Base-by-base conservation (phyloP, 768 basidiomycete species). In the Suillus bovinus region DNA sequence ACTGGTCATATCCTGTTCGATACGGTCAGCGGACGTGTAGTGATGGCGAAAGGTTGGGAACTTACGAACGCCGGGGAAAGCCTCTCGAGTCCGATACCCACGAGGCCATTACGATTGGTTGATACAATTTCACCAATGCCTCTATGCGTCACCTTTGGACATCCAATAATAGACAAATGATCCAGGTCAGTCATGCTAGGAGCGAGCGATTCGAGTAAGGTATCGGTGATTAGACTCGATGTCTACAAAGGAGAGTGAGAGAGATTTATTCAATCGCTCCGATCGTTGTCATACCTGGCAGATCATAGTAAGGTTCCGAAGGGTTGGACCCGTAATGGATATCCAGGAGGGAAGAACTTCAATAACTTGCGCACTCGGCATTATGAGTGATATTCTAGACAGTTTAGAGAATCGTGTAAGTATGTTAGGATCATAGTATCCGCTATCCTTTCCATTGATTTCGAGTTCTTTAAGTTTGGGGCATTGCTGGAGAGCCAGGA, bases 391-490 rank as follows among this genome's bases (percentile, higher is more conserved):
- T 58, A 94, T 77, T 66, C 80, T 83, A 11, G 74, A 75, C 41
- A 93, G 74, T 22, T 70, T 75, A n/a, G 69, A 74, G 68, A 93
- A 88, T 1, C 66, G 74, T 10, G 76, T 62, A 3, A 94, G 78
- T 5, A 84, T 66, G 1, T 57, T 56, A 0, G 88, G 84, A 63
- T 87, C 75, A 65, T 89, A 90, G 59, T 85, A 76, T 44, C 67
- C 64, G 27, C 80, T 79, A 47, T 80, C 79, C 58, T 85, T 80
- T 1, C 91, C 91, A 60, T 93, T 94, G 46, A 94, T 82, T 69
- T 91, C 88, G 3, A 93, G 74, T 55, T 86, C 85, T 33, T 73
- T 68, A 9, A 93, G 75, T 1, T 75, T 66, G 1, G 70, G 66
- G 22, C 78, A 82, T 13, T 69, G 52, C 6, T 72, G 73, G 6